Percentiles rank a stretch among this genome's conserved stretches.
Conservation (phyloP, 495 filamentous ascomycete species). For the Sphaerosporella brunnea region DNA sequence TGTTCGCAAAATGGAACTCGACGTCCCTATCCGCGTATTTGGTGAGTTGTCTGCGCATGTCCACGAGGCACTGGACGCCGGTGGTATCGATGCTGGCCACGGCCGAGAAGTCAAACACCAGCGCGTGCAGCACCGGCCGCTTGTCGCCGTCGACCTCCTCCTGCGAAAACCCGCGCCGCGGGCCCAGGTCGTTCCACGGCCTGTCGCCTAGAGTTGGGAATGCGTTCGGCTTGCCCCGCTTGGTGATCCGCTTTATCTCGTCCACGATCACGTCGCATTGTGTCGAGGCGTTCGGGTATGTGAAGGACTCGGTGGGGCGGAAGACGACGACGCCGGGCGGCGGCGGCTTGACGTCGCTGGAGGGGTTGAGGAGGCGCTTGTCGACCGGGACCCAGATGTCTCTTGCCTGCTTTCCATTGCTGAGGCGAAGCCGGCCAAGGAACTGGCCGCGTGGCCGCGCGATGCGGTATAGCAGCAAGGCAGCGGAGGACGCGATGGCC, state of each 20-base stretch:
- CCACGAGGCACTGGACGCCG: conserved; percentile 33
- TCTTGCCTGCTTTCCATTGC: conserved; percentile 18
- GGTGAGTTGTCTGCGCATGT: conserved; percentile 33
- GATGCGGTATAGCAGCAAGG: conserved; percentile 32
- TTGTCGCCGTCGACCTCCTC: conserved; percentile 29
- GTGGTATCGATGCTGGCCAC: conserved; percentile 35
- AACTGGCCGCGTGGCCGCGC: conserved; percentile 32
- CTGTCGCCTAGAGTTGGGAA: conserved; percentile 16
- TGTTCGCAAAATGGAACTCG: conserved; percentile 36
- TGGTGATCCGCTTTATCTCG: conserved; percentile 30
- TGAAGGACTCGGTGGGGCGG: conserved; percentile 36
- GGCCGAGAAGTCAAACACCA: conserved; percentile 35
- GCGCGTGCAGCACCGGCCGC: conserved; percentile 31
- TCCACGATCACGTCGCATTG: conserved; percentile 33
- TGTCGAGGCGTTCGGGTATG: conserved; percentile 35
- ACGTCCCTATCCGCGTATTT: conserved; percentile 35
- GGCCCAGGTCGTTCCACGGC: conserved; percentile 19
- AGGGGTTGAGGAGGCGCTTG: conserved; percentile 32
- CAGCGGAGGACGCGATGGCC: conserved; percentile 30
- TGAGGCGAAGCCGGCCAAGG: conserved; percentile 25
- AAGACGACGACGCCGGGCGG: conserved; percentile 37
- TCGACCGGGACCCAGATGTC: conserved; percentile 31
- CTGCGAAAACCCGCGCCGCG: conserved; percentile 19
- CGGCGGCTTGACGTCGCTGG: conserved; percentile 28
- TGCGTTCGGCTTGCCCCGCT: conserved; percentile 16